These are phyloP conservation scores for Xylariaceae sp. DNA, from an alignment of 2,329 filamentous ascomycete species.

Conservation along the genomic window DNA sequence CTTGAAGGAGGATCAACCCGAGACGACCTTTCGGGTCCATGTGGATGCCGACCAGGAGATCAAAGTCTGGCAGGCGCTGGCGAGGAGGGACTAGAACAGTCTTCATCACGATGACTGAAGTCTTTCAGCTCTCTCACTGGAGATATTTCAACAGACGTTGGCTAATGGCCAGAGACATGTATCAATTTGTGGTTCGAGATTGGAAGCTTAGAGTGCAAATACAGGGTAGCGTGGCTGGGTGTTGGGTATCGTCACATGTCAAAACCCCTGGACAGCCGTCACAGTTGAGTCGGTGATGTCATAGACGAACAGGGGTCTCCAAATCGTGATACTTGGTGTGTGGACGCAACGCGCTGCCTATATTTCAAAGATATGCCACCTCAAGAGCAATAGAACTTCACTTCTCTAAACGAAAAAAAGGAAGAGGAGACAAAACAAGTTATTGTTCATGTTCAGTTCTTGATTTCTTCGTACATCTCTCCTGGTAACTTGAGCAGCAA, in stretches of 20 bases:
- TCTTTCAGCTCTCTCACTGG: no score
- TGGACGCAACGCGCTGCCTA: no score
- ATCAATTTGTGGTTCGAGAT: no score
- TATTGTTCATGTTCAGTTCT: neutral
- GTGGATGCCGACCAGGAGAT: conserved; percentile 15
- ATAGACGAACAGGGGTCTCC: neutral
- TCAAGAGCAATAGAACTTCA: neutral
- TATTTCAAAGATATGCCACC: neutral
- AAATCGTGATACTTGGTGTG: neutral
- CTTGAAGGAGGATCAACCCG: conserved; percentile 22
- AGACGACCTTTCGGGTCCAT: conserved; percentile 19
- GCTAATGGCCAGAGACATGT: no score
- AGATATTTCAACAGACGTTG: no score
- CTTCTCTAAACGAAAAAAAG: neutral
- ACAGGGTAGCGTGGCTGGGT: conserved; percentile 2
- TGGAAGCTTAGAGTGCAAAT: conserved; percentile 7
- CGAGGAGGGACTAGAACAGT: neutral
- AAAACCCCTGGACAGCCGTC: neutral
- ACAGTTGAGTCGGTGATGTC: neutral
- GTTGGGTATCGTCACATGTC: neutral
- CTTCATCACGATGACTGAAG: no score
- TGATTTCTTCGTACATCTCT: neutral
- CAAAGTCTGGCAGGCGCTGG: conserved; percentile 8
- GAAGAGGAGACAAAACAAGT: neutral
- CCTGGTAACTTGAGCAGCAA: no score